Percentiles rank a stretch among this genome's conserved stretches.
phyloP scores from a whole-genome alignment of 257 asterid genomes.

The Petrea volubilis region DNA sequence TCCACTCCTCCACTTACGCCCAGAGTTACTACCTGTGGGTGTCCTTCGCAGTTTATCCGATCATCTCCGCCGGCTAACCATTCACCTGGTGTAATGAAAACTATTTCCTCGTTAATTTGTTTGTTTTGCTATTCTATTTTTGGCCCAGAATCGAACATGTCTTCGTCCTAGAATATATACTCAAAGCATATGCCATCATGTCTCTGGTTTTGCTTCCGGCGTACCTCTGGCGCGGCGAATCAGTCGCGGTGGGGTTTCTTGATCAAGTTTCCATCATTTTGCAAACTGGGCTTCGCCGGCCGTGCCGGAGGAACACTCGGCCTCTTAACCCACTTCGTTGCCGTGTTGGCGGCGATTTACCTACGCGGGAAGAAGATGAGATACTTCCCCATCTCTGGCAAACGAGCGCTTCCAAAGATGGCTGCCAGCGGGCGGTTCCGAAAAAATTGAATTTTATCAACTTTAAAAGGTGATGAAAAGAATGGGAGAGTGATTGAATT shows the following conservation, averaged over 20 bases:
- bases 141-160: too few species aligned
- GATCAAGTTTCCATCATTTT: too few species aligned
- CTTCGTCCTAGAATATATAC: too few species aligned
- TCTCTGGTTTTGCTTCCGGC: too few species aligned
- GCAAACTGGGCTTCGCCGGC: not conserved
- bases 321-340: not conserved
- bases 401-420: slow-evolving; percentile 6
- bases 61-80: not conserved
- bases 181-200: too few species aligned
- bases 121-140: not conserved
- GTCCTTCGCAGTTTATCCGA: too few species aligned
- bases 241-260: too few species aligned
- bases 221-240: too few species aligned
- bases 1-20: slow-evolving; percentile 1
- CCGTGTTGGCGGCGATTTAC: not conserved
- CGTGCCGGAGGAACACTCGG: not conserved
- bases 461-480: not conserved
- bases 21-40: not conserved
- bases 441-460: not conserved
- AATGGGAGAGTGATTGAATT: slow-evolving; percentile 1
- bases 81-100: too few species aligned
- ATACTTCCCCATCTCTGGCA: not conserved
- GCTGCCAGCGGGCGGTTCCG: too few species aligned
- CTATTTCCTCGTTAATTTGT: too few species aligned
- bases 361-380: not conserved